A percentile compares a stretch with the other conserved stretches of the same genome.
phyloP scores from a whole-genome alignment of 148 eudicot genomes.

The Rhododendron mucronatum region DNA sequence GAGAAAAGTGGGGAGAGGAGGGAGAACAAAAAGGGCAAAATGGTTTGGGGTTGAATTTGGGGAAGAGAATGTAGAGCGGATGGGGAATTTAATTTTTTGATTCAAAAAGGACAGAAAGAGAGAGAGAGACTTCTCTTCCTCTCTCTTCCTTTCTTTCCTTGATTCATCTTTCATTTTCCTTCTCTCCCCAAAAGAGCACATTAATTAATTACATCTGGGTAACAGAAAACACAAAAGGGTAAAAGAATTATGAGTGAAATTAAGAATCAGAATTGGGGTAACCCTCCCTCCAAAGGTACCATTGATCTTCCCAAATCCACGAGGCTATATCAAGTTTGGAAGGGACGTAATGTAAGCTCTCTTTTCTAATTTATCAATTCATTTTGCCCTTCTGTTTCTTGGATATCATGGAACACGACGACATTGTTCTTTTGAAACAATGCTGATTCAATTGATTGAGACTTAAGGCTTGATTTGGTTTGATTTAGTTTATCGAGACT shows the following conservation, averaged over 20 bases:
- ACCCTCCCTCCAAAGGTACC: constrained; percentile 21
- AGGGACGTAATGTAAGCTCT: constrained; percentile 66
- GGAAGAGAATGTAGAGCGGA: constrained; percentile 19
- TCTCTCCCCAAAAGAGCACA: background rate
- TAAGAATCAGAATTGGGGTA: constrained; percentile 22
- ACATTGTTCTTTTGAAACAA: background rate
- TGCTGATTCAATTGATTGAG: background rate
- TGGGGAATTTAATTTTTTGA: constrained; percentile 32
- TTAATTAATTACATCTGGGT: background rate
- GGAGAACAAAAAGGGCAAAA: constrained; percentile 1
- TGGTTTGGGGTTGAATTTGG: background rate
- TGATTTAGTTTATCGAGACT: background rate
- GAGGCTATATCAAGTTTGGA: constrained; percentile 82
- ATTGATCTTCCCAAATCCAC: constrained; percentile 26
- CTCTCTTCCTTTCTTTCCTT: constrained; percentile 20
- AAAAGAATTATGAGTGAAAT: constrained; percentile 5
- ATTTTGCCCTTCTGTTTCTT: background rate
- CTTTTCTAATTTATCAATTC: background rate
- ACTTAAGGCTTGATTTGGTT: background rate
- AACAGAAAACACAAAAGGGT: background rate
- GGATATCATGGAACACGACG: background rate
- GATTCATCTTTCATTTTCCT: constrained; percentile 3
- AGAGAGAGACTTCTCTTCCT: constrained; percentile 3
- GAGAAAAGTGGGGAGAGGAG: background rate
- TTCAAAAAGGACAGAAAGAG: background rate